phyloP scores from a whole-genome alignment of 768 basidiomycete genomes.

The Tylopilus balloui region DNA sequence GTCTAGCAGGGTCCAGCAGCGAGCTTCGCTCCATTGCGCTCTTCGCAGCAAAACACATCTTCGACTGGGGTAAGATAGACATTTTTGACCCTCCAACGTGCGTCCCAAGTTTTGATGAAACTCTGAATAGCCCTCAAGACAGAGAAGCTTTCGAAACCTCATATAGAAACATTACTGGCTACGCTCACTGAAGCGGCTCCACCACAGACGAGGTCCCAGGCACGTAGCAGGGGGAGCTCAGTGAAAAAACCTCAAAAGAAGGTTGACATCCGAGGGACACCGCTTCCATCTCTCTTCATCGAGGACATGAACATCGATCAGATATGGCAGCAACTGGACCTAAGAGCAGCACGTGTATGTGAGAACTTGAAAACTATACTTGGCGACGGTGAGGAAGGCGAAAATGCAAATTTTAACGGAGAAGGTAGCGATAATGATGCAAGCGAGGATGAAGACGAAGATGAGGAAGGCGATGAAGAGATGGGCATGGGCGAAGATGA shows the following conservation, averaged over 20 bases:
- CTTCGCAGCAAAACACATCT: constrained; percentile 66
- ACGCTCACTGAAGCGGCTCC: constrained; percentile 65
- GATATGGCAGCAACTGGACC: constrained; percentile 91
- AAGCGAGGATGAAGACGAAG: constrained; percentile 19
- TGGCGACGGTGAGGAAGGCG: constrained; percentile 38
- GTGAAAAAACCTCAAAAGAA: constrained; percentile 31
- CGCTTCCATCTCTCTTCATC: constrained; percentile 67
- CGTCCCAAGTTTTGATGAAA: neutral
- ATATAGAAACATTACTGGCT: constrained; percentile 60
- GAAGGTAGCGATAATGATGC: constrained; percentile 19
- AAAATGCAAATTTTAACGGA: constrained; percentile 16
- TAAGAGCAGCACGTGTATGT: constrained; percentile 68
- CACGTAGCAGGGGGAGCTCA: constrained; percentile 39
- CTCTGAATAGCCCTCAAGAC: constrained; percentile 53
- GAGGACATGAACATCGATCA: constrained; percentile 82
- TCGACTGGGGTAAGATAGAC: constrained; percentile 60
- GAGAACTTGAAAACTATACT: constrained; percentile 65
- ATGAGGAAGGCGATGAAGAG: constrained; percentile 32
- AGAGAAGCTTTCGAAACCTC: constrained; percentile 59
- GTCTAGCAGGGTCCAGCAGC: constrained; percentile 49
- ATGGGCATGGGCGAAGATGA: constrained; percentile 25
- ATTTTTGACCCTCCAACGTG: constrained; percentile 2
- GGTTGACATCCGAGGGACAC: constrained; percentile 52
- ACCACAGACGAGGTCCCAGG: constrained; percentile 71
- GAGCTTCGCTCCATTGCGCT: constrained; percentile 57